Evolutionary conservation across 805 yeast genomes (phyloP), one percentile per base, ranked within the genome.

Genomic region (Pichia membranifaciens): DNA sequence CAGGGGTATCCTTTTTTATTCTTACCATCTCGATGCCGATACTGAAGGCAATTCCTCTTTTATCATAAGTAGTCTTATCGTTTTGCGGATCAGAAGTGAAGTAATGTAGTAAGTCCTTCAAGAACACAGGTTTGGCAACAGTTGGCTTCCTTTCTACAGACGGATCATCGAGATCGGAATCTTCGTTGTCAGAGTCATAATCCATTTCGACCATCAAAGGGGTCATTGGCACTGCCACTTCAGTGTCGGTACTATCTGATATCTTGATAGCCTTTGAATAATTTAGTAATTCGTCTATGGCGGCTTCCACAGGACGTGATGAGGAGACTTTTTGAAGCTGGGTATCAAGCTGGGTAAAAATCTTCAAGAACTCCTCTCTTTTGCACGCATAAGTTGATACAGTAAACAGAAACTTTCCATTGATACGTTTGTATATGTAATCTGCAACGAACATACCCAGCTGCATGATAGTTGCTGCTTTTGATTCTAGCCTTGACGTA

Each of bases 71-170:
- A 41, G 66, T 71, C 3, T 70, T 62, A 39, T 72, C 73, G 17
- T 69, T 70, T 4, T 70, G 64, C 2, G 67, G 59, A 25, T 75
- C 75, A 0, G 72, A 69, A 10, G 68, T 66, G 16, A 84, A 68
- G 54, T 82, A 84, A 13, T 68, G 64, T 4, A 87, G 57, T 18
- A 90, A 66, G 51, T 88, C 96, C 53, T 84, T 82, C 35, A 91
- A 64, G 56, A 87, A 91, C 2, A 87, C 71, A 0, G 88, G 89
- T 2, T 67, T 62, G 0, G 72, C 58, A 0, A 78, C 68, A 5
- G 60, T 65, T 2, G 62, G 60, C 6, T 60, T 58, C 13, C 65
- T 56, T 1, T 65, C 65, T 3, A 73, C 49, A 0, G 79, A 65
- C 0, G 79, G 76, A 51, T 55, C 62, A 17, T 63, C 64, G 20